phyloP scores from a whole-genome alignment of 352 stramenopile genomes.

The Phytophthora sojae region DNA sequence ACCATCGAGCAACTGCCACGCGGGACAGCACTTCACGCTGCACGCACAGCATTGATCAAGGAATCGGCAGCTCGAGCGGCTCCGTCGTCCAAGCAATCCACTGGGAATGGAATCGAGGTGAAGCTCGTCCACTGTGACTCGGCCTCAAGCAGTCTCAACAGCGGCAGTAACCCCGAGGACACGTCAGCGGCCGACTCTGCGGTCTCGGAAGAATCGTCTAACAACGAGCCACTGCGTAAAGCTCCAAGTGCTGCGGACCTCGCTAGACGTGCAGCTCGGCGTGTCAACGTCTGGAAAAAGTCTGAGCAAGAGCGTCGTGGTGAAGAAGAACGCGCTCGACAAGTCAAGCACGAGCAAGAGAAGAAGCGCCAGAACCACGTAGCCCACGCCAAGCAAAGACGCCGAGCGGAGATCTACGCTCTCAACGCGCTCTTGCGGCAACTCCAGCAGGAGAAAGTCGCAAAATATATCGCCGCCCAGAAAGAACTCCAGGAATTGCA shows the following conservation, averaged over 20 bases:
- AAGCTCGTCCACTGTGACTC: neutral
- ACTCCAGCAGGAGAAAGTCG: constrained; percentile 74
- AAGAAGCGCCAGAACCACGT: constrained; percentile 58
- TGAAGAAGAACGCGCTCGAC: constrained; percentile 50
- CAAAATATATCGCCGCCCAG: constrained; percentile 52
- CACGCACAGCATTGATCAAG: constrained; percentile 40
- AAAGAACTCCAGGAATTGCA: constrained; percentile 34
- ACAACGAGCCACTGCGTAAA: constrained; percentile 7
- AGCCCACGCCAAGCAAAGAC: constrained; percentile 52
- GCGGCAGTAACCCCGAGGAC: constrained; percentile 17
- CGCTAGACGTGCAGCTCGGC: constrained; percentile 51
- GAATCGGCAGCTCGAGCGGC: neutral
- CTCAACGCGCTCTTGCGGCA: constrained; percentile 70
- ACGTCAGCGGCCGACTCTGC: neutral
- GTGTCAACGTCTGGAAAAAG: constrained; percentile 67
- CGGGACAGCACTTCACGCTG: constrained; percentile 57
- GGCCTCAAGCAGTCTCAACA: constrained; percentile 5
- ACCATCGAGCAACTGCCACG: constrained; percentile 50
- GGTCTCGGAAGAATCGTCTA: neutral
- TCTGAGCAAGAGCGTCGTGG: constrained; percentile 59
- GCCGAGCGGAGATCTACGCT: constrained; percentile 78
- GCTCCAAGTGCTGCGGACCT: constrained; percentile 32
- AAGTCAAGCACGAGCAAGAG: constrained; percentile 56
- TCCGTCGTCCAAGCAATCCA: constrained; percentile 11
- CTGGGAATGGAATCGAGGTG: neutral